Conservation (phyloP, 78 protist species). For the Dictyostelium citrinum region DNA sequence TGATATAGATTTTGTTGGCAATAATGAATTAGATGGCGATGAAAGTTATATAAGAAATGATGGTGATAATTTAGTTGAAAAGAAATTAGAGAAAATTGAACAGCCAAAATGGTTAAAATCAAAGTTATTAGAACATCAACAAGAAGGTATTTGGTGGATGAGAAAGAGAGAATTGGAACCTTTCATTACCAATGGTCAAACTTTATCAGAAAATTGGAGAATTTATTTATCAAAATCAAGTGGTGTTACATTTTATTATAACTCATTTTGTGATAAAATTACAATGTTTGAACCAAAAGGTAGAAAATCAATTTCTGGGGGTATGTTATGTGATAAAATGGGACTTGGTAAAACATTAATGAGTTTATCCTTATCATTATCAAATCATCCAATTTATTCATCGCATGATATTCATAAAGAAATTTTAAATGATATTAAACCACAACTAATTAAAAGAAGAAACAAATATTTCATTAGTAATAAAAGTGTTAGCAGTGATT, state of each 20-base stretch:
- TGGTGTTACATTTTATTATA: constrained; percentile 22
- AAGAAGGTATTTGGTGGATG: constrained; percentile 54
- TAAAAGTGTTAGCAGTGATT: not conserved
- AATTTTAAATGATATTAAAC: not conserved
- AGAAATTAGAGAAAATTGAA: not conserved
- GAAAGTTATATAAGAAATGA: not conserved
- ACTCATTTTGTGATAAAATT: constrained; percentile 31
- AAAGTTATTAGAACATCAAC: not conserved
- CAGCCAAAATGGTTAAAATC: not conserved
- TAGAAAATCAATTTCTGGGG: constrained; percentile 16
- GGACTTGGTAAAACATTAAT: constrained; percentile 83
- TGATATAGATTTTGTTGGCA: not conserved
- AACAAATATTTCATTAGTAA: not conserved
- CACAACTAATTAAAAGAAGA: not conserved
- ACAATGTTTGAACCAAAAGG: constrained; percentile 11
- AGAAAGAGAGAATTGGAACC: constrained; percentile 39
- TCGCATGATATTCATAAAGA: not conserved
- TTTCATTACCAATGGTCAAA: not conserved
- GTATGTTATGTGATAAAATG: constrained; percentile 73
- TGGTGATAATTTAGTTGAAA: not conserved
- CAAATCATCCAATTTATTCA: constrained; percentile 25
- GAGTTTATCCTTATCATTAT: constrained; percentile 9
- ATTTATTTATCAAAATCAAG: not conserved
- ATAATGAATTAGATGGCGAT: not conserved
- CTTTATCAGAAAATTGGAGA: not conserved